Evolutionary conservation across 2,329 filamentous ascomycete genomes (phyloP).

Genomic region (Calonectria pauciramosa): DNA sequence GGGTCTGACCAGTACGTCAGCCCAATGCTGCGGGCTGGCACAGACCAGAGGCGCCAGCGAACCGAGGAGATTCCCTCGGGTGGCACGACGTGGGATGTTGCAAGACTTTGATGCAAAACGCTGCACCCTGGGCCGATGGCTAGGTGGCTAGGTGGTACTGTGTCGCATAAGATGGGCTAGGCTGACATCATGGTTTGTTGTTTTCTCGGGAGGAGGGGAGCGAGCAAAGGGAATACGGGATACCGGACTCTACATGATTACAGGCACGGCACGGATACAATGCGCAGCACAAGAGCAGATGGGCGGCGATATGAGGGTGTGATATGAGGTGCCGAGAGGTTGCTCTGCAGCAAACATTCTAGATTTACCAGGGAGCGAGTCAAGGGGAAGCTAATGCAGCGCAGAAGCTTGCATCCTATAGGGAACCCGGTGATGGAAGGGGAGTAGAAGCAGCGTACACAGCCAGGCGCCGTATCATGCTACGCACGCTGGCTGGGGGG

Average conservation of each 20-base stretch:
- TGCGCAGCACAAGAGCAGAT: background rate
- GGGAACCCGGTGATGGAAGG: background rate
- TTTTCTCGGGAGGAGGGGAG: background rate
- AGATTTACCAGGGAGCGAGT: background rate
- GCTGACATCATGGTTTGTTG: background rate
- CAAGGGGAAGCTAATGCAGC: constrained; percentile 8
- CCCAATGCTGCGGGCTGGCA: constrained; percentile 5
- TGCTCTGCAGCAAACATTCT: background rate
- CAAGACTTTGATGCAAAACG: background rate
- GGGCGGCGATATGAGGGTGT: background rate
- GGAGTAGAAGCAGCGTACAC: background rate
- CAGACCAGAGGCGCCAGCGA: background rate
- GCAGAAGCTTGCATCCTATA: constrained; percentile 2
- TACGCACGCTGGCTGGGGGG: too few species aligned
- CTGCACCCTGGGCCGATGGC: background rate
- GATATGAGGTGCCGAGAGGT: background rate
- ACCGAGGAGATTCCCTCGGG: background rate
- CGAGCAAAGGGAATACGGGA: background rate
- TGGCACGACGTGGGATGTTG: background rate
- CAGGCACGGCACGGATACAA: background rate
- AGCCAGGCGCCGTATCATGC: background rate
- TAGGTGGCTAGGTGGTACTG: background rate
- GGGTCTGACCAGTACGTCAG: constrained; percentile 25
- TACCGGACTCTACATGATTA: background rate
- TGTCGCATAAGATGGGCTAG: background rate